Base-by-base conservation (phyloP, 202 grass and related monocot genomes). In the Schoenoplectus triqueter region DNA sequence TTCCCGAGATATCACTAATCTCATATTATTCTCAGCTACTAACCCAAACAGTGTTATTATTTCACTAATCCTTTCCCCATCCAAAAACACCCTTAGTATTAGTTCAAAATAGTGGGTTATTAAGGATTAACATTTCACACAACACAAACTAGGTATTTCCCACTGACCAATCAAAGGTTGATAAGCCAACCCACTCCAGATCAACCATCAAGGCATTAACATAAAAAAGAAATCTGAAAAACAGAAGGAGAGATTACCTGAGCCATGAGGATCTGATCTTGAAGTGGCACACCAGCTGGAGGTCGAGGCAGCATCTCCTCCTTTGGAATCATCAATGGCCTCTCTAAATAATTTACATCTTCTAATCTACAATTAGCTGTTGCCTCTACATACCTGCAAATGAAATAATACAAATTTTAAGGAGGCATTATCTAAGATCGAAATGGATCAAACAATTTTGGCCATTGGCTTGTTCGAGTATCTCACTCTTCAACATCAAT, bases 311-410 rank as follows among this genome's bases (percentile, higher is more conserved):
- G 71, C 3, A 95, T 85, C 56, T 95, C 85, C 68, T 86, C 83
- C 80, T 89, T 95, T 46, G 90, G 88, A 66, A 95, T 92, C 79
- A 90, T 89, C 62, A 95, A 88, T 9, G 90, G 93, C 21, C 93
- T 86, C 85, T 95, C 93, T 42, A 95, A 87, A 79, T 84, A 68
- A 73, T 95, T 92, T 21, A 95, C 93, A 82, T 95, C 90, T 51
- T 86, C 83, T 17, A 95, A 89, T 18, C 86, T 39, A 68, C 89
- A 95, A 64, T 88, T 92, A 59, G 93, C 87, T 0, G 78, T 73
- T 44, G 90, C 93, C 90, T 91, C 90, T 77, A 92, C 85, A 82
- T 90, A 83, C 81, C 81, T 83, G 49, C 63, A 83, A 82, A 46
- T 44, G 19, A 2, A 65, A 22, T 77, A 57, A 7, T 2, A 3